Percentiles rank a stretch among this genome's conserved stretches.
These are phyloP conservation scores for Picea sitchensis DNA, from an alignment of 75 land plant species.

Conservation along the genomic window DNA sequence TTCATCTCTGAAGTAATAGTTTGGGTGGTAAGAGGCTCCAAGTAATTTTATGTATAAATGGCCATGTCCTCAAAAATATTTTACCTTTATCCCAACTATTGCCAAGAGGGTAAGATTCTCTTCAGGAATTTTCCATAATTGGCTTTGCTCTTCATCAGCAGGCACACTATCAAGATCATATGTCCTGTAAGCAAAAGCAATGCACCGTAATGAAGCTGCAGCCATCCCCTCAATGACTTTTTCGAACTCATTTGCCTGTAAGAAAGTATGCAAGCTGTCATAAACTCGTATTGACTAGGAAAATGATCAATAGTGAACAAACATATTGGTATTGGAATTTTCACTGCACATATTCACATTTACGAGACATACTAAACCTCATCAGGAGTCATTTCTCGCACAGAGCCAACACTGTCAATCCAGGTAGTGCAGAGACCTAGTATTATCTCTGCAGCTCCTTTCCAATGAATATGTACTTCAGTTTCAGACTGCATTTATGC, in stretches of 20 bases:
- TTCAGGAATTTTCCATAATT: slow-evolving; percentile 66
- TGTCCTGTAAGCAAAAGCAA: slow-evolving; percentile 76
- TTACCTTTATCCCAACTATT: slow-evolving; percentile 83
- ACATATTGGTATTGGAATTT: not conserved
- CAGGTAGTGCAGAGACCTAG: slow-evolving; percentile 38
- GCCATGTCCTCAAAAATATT: too few relatives aligned
- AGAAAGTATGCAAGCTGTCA: not conserved
- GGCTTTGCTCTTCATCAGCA: slow-evolving; percentile 30
- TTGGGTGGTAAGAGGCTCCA: not conserved
- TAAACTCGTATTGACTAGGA: not conserved
- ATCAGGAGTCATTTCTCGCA: slow-evolving; percentile 27
- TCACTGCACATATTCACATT: not conserved
- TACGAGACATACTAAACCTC: slow-evolving; percentile 23
- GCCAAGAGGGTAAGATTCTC: slow-evolving; percentile 58
- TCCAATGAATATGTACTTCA: slow-evolving; percentile 53
- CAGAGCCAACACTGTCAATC: slow-evolving; percentile 57
- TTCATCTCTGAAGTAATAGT: too few relatives aligned
- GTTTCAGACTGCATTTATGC: not conserved
- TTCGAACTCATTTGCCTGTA: slow-evolving; percentile 40
- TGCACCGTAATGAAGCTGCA: slow-evolving; percentile 68
- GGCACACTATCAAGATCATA: slow-evolving; percentile 41
- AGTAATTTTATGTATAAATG: not conserved
- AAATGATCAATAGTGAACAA: slow-evolving; percentile 1
- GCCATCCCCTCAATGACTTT: slow-evolving; percentile 81
- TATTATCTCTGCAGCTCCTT: slow-evolving; percentile 63